Percentiles rank a stretch among this genome's conserved stretches.
Conservation (phyloP, 2,329 filamentous ascomycete species). For the Fusarium oligoseptatum region DNA sequence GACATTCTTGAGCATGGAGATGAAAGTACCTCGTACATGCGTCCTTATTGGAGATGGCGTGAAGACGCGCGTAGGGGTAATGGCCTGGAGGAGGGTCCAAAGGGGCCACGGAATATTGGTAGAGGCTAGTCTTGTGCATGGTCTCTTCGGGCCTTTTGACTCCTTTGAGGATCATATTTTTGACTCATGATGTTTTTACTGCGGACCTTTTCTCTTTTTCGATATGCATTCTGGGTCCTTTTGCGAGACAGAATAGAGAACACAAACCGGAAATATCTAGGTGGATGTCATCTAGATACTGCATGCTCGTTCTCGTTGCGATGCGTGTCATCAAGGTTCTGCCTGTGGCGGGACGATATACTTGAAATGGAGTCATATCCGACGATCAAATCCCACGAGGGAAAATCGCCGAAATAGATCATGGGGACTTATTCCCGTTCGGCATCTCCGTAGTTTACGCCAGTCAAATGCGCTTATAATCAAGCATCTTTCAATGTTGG, state of each 20-base stretch:
- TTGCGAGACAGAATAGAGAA: background rate
- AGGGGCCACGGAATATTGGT: background rate
- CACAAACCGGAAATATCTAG: too few relatives aligned
- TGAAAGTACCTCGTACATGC: conserved; percentile 47
- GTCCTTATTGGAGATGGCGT: conserved; percentile 50
- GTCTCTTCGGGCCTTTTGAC: background rate
- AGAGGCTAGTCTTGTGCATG: background rate
- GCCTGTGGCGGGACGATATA: background rate
- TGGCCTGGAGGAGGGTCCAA: conserved; percentile 49
- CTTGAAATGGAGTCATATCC: background rate
- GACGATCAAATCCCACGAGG: background rate
- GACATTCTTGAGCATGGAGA: conserved; percentile 48
- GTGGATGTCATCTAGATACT: background rate
- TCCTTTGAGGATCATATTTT: background rate
- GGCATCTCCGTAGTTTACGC: background rate
- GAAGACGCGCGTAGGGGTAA: conserved; percentile 44
- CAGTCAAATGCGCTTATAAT: conserved; percentile 1
- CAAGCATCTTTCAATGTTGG: background rate
- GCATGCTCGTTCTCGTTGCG: background rate
- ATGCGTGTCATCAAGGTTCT: background rate
- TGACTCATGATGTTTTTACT: too few relatives aligned
- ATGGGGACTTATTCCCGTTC: background rate
- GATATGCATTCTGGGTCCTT: background rate
- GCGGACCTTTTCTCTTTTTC: background rate
- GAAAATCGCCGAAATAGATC: background rate